phyloP scores from a whole-genome alignment of 805 yeast genomes.

The Suhomyces vadensis region DNA sequence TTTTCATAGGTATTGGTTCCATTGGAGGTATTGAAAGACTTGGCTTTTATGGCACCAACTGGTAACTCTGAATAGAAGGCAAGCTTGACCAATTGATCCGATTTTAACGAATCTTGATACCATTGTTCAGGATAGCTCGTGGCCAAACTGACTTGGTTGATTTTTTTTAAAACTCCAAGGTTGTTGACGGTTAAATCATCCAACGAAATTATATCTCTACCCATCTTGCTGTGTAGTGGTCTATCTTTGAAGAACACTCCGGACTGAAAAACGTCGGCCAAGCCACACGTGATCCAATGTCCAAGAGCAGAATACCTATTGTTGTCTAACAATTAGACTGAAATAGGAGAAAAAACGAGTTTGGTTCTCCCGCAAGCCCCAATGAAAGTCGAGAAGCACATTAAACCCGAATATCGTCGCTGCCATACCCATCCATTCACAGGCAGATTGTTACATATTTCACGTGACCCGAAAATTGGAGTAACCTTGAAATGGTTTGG shows the following conservation, averaged over 20 bases:
- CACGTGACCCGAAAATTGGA: conserved; percentile 1
- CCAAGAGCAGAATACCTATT: too few relatives aligned
- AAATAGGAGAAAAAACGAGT: too few relatives aligned
- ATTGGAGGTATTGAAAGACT: conserved; percentile 44
- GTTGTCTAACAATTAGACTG: too few relatives aligned
- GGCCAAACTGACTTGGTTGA: conserved; percentile 56
- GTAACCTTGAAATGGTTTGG: not conserved
- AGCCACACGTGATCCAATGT: not conserved
- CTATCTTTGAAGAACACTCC: not conserved
- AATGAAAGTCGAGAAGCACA: not conserved
- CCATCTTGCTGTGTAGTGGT: conserved; percentile 17
- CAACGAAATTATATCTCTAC: conserved; percentile 48
- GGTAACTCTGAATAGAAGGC: conserved; percentile 76
- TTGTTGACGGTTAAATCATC: conserved; percentile 65
- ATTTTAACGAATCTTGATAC: conserved; percentile 48
- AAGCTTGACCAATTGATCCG: conserved; percentile 54
- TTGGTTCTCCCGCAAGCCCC: too few relatives aligned
- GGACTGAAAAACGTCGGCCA: not conserved
- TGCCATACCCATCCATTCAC: not conserved
- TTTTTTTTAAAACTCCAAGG: conserved; percentile 56
- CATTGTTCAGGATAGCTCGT: conserved; percentile 51
- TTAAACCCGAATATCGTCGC: not conserved
- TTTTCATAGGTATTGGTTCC: conserved; percentile 32
- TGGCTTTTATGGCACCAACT: conserved; percentile 73
- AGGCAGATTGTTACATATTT: not conserved